A percentile compares a stretch with the other conserved stretches of the same genome.
Conservation (phyloP, 2,329 filamentous ascomycete genomes). For the Talaromyces islandicus region DNA sequence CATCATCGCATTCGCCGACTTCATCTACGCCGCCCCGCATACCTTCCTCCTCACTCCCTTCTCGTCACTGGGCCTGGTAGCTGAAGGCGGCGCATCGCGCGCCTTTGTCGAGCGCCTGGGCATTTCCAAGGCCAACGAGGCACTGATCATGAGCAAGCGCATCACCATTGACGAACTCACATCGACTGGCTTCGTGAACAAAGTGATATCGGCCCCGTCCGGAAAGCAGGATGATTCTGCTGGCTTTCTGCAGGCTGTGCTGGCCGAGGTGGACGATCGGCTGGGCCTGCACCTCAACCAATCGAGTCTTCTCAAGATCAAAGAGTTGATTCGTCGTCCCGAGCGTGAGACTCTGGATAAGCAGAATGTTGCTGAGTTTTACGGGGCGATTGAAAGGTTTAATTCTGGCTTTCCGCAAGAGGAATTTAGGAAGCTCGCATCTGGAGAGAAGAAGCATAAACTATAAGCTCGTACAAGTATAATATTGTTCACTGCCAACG, state of each 20-base stretch:
- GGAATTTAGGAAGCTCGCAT: conserved; percentile 80
- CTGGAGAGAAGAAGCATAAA: conserved; percentile 91
- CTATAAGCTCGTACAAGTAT: conserved; percentile 45
- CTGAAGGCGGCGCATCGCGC: conserved; percentile 75
- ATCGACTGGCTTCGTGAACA: conserved; percentile 76
- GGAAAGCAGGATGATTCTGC: conserved; percentile 56
- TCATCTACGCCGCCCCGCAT: conserved; percentile 78
- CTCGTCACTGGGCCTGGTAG: conserved; percentile 74
- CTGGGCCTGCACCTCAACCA: conserved; percentile 74
- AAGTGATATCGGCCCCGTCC: conserved; percentile 58
- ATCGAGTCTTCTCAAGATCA: conserved; percentile 75
- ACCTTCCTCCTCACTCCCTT: conserved; percentile 89
- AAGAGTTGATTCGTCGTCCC: conserved; percentile 71
- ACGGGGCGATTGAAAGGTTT: conserved; percentile 78
- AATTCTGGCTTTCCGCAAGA: conserved; percentile 73
- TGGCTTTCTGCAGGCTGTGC: conserved; percentile 64
- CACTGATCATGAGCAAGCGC: conserved; percentile 80
- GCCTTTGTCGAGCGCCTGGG: conserved; percentile 78
- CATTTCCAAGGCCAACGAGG: conserved; percentile 78
- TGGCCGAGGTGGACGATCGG: conserved; percentile 73
- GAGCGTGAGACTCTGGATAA: conserved; percentile 66
- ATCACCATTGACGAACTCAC: conserved; percentile 70
- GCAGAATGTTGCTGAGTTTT: conserved; percentile 78
- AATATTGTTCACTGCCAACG: background rate
- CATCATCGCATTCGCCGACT: conserved; percentile 76